Percentiles rank a stretch among this genome's conserved stretches.
These are phyloP conservation scores for Fusarium compactum DNA, from an alignment of 2,329 filamentous ascomycete species.

Conservation along the genomic window DNA sequence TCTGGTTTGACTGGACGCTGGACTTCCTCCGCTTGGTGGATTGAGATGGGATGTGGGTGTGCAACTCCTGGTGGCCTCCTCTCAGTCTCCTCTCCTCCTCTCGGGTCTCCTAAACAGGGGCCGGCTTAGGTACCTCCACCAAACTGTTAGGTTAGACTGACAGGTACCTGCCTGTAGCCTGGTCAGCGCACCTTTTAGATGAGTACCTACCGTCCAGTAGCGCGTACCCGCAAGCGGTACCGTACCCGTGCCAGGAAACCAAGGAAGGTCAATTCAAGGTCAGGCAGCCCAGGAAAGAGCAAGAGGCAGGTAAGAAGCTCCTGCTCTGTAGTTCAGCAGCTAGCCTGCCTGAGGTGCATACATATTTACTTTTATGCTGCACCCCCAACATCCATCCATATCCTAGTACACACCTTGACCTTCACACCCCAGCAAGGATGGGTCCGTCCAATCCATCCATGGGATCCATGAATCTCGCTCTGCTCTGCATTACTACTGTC, in stretches of 20 bases:
- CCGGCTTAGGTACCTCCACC: conserved; percentile 35
- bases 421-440: conserved; percentile 14
- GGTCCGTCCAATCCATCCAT: conserved; percentile 21
- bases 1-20: background rate
- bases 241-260: conserved; percentile 35
- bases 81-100: conserved; percentile 9
- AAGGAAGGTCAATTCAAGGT: conserved; percentile 15
- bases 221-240: conserved; percentile 38
- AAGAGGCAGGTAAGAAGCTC: conserved; percentile 1
- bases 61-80: conserved; percentile 36
- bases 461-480: conserved; percentile 29
- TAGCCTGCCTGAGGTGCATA: conserved; percentile 7
- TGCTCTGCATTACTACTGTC: conserved; percentile 20
- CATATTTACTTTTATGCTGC: background rate
- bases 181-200: background rate
- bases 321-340: background rate
- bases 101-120: conserved; percentile 39
- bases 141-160: conserved; percentile 12
- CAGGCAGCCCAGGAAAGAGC: conserved; percentile 9
- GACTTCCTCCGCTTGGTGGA: conserved; percentile 19
- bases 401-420: conserved; percentile 22
- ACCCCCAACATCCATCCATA: conserved; percentile 28
- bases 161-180: conserved; percentile 31
- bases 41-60: conserved; percentile 26
- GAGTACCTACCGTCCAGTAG: background rate